Base-by-base conservation (phyloP, 2,329 filamentous ascomycete species). In the Cladosporium austrohemisphaericum region DNA sequence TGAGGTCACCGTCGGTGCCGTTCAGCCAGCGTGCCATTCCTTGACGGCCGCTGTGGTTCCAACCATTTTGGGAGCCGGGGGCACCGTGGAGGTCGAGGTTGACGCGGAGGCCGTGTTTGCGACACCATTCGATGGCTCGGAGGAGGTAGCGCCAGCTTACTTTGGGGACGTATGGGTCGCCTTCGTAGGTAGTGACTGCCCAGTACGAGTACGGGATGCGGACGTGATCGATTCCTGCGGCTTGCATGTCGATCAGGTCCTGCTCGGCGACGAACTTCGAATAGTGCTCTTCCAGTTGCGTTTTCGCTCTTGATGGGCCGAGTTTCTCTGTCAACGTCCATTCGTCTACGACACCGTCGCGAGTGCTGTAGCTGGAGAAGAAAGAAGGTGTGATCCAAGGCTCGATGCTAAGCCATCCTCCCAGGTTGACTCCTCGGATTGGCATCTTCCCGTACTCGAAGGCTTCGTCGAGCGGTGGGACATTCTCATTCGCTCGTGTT, bases 131-230 rank as follows among this genome's bases (percentile, higher is more conserved):
- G 57, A 98, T 95, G 8, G 79, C 88, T 13, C 93, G 84, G 8
- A 98, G 79, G 1, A 98, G 82, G 63, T 98, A 98, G 10, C 93
- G 80, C 92, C 92, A 98, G 2, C 88, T 85, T 0, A 89, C 87
- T 33, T 90, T 84, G 52, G 86, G 81, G 1, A 98, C 77, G 63
- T 95, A 98, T 1, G 91, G 88, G 62, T 98, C 93, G 35, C 77
- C 83, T 22, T 88, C 83, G 67, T 95, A 96, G 0, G 84, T 86
- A 51, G 83, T 81, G 1, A 97, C 84, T 0, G 91, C 89, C 93
- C 93, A 98, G 74, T 98, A 98, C 8, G 86, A 88, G 66, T 85
- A 97, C 0, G 88, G 90, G 47, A 98, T 96, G 48, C 93, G 86
- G n/a, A 98, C 87, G 65, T 98, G 93, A 65, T 98, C 93, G 37